Percentiles rank a stretch among this genome's conserved stretches.
phyloP scores from a whole-genome alignment of 164 flowering plant genomes.

The Stephania yunnanensis region DNA sequence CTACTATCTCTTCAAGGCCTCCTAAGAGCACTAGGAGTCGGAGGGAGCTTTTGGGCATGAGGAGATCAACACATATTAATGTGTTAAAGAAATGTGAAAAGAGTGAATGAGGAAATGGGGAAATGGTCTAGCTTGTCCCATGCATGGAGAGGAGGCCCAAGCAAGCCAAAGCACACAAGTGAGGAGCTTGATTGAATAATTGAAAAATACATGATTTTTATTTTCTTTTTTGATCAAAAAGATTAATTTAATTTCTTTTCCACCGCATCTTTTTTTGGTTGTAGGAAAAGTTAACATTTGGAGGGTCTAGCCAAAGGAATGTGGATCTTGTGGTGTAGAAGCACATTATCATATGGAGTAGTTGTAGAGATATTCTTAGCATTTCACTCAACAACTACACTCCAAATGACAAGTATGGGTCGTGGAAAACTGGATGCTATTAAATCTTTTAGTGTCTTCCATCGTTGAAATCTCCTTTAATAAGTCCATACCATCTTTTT shows the following conservation, averaged over 20 bases:
- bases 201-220: not conserved
- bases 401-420: too few relatives aligned
- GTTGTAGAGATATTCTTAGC: slow-evolving; percentile 4
- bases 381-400: too few relatives aligned
- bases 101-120: slow-evolving; percentile 21
- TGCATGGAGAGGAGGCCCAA: slow-evolving; percentile 19
- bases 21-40: slow-evolving; percentile 44
- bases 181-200: not conserved
- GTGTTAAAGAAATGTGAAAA: slow-evolving; percentile 31
- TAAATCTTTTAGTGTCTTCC: too few relatives aligned
- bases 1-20: slow-evolving; percentile 23
- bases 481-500: too few relatives aligned
- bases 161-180: slow-evolving; percentile 28
- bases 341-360: not conserved
- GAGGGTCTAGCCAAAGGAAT: slow-evolving; percentile 3
- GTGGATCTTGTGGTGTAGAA: not conserved
- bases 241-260: not conserved
- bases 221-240: not conserved
- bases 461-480: too few relatives aligned
- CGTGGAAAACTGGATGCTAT: too few relatives aligned
- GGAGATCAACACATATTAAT: slow-evolving; percentile 21
- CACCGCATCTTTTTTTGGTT: not conserved
- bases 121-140: slow-evolving; percentile 14
- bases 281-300: not conserved
- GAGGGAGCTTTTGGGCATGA: slow-evolving; percentile 55